Evolutionary conservation across 306 rosid genomes (phyloP), one percentile per base, ranked within the genome.

Genomic region (Sechiopsis laciniata): DNA sequence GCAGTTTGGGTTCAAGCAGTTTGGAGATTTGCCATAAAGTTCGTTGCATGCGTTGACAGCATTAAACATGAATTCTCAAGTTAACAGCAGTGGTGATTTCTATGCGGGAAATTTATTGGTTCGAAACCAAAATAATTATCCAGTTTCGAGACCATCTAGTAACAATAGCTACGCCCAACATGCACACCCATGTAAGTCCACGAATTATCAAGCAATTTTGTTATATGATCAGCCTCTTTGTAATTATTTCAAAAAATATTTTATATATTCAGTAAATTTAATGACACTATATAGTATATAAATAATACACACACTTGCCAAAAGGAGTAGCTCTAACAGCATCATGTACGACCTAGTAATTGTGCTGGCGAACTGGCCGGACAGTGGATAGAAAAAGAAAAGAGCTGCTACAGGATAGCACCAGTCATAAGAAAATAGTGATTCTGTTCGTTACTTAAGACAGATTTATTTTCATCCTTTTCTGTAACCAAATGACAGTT

Each of bases 181-280:
- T 78, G 10, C 8, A 42, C 74, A 79, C 76, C 67, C 71, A 5
- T 58, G 96, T 87, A 86, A 86, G 87, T 83, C 58, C 32, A 58
- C 65, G 5, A 37, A 21, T n/a, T 51, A 45, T 64, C 8, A 59
- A 24, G 40, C 32, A 21, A 15, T 75, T 53, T 22, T 14, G 9
- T 7, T 42, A 32, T 32, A 32, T 13, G 20, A 32, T 32, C 19
- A 32, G 22, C 12, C 11, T 15, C 69, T 48, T 50, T 7, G 73
- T 69, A 24, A 50, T 22, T 50, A 1, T 69, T 21, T 50, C 2
- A 48, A 14, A 24, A 21, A 8, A 42, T 46, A 48, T 12, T 42
- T 42, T 9, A 13, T 6, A 48, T 7, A 20, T 68, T 68, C 19
- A 45, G 73, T 46, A 48, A 22, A 32, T 1, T 32, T 1, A 7